Base-by-base conservation (phyloP, 441 rosid genomes). In the Bocquillonia castaneifolia region DNA sequence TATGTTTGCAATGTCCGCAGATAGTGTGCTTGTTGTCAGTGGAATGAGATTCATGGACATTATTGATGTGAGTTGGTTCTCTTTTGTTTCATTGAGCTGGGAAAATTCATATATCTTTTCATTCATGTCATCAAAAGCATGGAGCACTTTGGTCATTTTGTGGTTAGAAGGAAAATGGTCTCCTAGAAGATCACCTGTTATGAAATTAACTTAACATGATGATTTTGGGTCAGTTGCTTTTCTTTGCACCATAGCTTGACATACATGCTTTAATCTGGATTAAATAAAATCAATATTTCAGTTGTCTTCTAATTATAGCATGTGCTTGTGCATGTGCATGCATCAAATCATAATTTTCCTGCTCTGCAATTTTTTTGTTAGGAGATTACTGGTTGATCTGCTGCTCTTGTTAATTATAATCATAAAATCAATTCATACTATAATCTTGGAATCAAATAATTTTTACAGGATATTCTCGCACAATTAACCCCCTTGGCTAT, bases 21-120 rank as follows among this genome's bases (percentile, higher is more conserved):
- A 91, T 64, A 79, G 77, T 53, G 64, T 78, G 54, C 83, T 88
- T 77, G 85, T 88, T 47, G 92, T 85, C 68, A 86, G 89, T 75
- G 95, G 96, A 73, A 76, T 88, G 74, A 83, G 83, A 64, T 89
- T 93, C 73, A 85, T 89, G 95, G 81, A 81, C 69, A 87, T 88
- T 67, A 79, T 86, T 72, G 86, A 86, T 53, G 99, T 89, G 77
- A 84, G 97, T 80, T 72, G 42, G 64, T 52, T 68, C 8, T 32
- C 25, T 72, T 65, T 68, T 51, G 45, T 62, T 59, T 28, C 57
- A 22, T 31, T 44, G 25, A 13, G 28, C 58, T 15, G 10, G 47
- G 36, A 28, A 47, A 63, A 31, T 26, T 59, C 37, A 32, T 8
- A 6, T 25, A 56, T n/a, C 44, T 61, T 62, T 70, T 47, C 47